These are phyloP conservation scores for Rhipidocladum racemiflorum DNA, from an alignment of 176 grass and related monocot species.

Conservation along the genomic window DNA sequence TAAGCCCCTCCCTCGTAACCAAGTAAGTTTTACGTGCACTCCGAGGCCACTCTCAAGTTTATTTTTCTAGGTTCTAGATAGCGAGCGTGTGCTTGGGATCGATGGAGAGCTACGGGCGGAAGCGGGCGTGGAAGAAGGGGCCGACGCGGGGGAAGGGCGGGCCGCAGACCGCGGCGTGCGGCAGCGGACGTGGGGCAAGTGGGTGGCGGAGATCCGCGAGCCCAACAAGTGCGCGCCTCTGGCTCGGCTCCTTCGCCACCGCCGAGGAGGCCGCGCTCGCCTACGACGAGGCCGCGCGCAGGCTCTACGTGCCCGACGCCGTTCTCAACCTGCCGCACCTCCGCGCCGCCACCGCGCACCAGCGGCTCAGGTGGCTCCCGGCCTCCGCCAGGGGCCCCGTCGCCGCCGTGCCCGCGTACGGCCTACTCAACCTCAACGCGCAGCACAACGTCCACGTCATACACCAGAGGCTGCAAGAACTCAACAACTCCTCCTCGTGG, in stretches of 20 bases:
- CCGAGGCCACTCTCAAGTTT: neutral
- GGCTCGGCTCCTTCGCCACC: constrained; percentile 86
- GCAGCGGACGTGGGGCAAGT: constrained; percentile 86
- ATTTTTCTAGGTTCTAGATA: neutral
- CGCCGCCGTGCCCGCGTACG: constrained; percentile 54
- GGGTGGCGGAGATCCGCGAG: constrained; percentile 88
- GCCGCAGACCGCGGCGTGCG: constrained; percentile 77
- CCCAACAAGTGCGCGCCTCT: constrained; percentile 76
- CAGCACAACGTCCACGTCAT: constrained; percentile 99
- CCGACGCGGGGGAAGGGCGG: constrained; percentile 76
- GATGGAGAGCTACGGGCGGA: constrained; percentile 65
- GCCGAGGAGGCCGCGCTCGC: constrained; percentile 84
- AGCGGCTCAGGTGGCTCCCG: constrained; percentile 77
- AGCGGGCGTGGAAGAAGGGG: constrained; percentile 95
- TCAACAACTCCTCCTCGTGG: constrained; percentile 37
- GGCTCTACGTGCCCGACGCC: constrained; percentile 88
- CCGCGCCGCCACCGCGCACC: constrained; percentile 56
- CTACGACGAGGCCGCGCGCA: constrained; percentile 88
- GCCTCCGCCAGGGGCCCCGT: constrained; percentile 21
- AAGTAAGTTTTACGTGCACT: constrained; percentile 4
- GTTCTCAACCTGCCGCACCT: constrained; percentile 98
- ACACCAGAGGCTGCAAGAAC: constrained; percentile 91
- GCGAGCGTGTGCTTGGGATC: neutral
- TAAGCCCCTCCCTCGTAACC: neutral
- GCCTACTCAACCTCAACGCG: constrained; percentile 94